These are phyloP conservation scores for Podila horticola DNA, from an alignment of 192 early-diverging fungal genomes.

Conservation along the genomic window DNA sequence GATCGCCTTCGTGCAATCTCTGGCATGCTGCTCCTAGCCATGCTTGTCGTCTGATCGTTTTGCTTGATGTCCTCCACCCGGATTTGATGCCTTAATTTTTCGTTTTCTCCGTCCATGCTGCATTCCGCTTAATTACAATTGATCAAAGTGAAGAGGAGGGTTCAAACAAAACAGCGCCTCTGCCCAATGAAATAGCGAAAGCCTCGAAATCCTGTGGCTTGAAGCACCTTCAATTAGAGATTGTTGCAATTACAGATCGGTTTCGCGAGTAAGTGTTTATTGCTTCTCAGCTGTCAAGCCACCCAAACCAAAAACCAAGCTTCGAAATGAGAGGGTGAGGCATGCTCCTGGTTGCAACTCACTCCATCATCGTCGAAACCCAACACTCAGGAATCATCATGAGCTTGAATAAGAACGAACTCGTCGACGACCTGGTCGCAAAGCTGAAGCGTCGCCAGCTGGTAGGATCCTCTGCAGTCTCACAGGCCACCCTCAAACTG, in stretches of 20 bases:
- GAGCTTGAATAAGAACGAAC: slow-evolving; percentile 51
- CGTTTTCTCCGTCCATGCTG: background rate
- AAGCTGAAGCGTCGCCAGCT: slow-evolving; percentile 73
- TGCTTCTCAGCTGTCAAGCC: background rate
- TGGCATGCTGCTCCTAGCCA: background rate
- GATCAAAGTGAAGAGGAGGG: slow-evolving; percentile 7
- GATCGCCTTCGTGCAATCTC: background rate
- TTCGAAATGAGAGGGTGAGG: background rate
- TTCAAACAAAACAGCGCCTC: slow-evolving; percentile 1
- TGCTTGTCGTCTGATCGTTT: background rate
- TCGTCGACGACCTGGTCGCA: slow-evolving; percentile 63
- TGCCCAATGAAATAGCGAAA: background rate
- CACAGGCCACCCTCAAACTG: slow-evolving; percentile 77
- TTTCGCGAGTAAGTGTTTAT: no score
- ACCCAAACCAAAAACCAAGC: background rate
- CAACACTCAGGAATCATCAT: slow-evolving; percentile 2
- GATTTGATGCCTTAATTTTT: no score
- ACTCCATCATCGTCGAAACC: background rate
- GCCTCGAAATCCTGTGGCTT: background rate
- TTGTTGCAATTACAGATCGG: background rate
- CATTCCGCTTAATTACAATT: slow-evolving; percentile 1
- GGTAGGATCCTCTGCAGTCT: slow-evolving; percentile 71
- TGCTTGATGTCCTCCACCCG: no score
- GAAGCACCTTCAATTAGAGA: background rate
- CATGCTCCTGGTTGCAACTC: background rate